These are phyloP conservation scores for Acanthamoeba culbertsoni DNA, from an alignment of 208 protist genomes.

Conservation along the genomic window DNA sequence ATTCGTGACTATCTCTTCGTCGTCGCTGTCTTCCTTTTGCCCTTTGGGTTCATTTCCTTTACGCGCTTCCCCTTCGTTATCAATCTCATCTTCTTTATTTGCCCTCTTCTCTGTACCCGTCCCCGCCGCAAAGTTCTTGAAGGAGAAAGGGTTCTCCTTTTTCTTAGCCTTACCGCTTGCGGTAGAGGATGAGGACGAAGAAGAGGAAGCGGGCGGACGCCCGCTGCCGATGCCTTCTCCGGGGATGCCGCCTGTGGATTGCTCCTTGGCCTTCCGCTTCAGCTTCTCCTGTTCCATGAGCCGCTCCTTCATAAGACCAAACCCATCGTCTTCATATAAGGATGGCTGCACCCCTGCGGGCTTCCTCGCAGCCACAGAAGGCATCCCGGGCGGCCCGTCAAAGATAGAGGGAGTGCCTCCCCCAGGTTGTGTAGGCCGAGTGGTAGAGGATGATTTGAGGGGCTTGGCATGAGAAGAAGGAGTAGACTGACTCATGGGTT, in stretches of 20 bases:
- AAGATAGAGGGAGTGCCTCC: neutral
- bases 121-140: constrained; percentile 18
- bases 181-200: neutral
- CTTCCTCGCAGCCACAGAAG: neutral
- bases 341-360: neutral
- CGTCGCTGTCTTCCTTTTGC: neutral
- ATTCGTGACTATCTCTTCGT: neutral
- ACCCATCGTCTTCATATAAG: neutral
- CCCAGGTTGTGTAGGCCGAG: neutral
- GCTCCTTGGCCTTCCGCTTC: constrained; percentile 4
- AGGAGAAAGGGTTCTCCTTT: constrained; percentile 49
- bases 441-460: neutral
- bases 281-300: constrained; percentile 19
- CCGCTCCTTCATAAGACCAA: constrained; percentile 24
- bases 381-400: neutral
- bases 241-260: neutral
- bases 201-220: neutral
- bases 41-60: neutral
- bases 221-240: neutral
- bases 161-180: neutral
- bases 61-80: neutral
- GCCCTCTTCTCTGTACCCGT: neutral
- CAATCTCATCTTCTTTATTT: neutral
- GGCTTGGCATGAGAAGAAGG: neutral
- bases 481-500: neutral